Base-by-base conservation (phyloP, 257 asterid genomes). In the Voacanga thouarsii region DNA sequence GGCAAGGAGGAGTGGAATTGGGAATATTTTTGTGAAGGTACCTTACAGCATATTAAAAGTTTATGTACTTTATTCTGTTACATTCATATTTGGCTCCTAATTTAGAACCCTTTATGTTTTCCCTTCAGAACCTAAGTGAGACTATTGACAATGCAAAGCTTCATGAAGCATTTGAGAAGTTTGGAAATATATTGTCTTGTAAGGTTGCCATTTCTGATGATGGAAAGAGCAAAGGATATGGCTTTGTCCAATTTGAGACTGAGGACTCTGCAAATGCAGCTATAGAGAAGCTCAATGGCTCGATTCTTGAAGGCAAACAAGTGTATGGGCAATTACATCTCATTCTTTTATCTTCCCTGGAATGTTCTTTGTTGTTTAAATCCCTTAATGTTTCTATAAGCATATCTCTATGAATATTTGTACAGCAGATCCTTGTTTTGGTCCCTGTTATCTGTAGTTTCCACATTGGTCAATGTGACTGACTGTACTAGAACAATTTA, bases 1-100 rank as follows among this genome's bases (percentile, higher is more conserved):
- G 79, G 78, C 76, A 12, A 87, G 94, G 39, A 87, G 67, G 77
- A 90, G 87, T 56, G 88, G 84, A 63, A 51, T 80, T 37, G 95
- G 90, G 6, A 92, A 89, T 78, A 80, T 92, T 21, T 92, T 88
- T 73, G 79, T 92, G 28, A 92, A 92, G 94, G 97, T 90, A 83
- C 64, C 19, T 9, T 59, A 44, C 15, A 37, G 19, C 12, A 7
- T 24, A 26, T 3, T 68, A n/a, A 37, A 41, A 21, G 6, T 28
- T 75, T 11, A 19, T 71, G 69, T 19, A 44, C 23, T 55, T 43
- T 14, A 67, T 53, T 8, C 21, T 43, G 23, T 74, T 61, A 49
- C 60, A 28, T 53, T 11, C 18, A 14, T 45, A 33, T 43, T 50
- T 59, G 60, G 65, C n/a, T 80, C 50, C 53, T 43, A 30, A 59